Base-by-base conservation (phyloP, 495 filamentous ascomycete species). In the Cercophora samala region DNA sequence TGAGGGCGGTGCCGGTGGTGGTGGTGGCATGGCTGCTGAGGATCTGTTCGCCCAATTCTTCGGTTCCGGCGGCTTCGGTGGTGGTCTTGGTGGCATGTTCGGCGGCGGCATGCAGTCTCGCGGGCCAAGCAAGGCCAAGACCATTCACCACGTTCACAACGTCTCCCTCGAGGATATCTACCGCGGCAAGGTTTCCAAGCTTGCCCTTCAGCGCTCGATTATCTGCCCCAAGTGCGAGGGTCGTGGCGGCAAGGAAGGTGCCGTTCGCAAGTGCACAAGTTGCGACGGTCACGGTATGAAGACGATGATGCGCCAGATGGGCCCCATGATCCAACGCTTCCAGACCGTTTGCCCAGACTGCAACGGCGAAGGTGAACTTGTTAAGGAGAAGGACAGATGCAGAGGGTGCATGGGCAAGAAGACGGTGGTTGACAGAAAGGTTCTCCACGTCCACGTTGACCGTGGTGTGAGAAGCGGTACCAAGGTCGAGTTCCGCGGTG, bases 271-370 rank as follows among this genome's bases (percentile, higher is more conserved):
- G 69, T 99, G 95, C 82, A 74, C 87, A 29, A 90, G 90, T 68
- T 99, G 95, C 78, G 92, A 96, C 67, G 95, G 95, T 72, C 85
- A 88, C 68, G 96, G 95, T 80, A 96, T 97, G 91, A 98, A 98
- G 89, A 97, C 91, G 22, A 98, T 99, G 94, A 97, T 98, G 95
- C 91, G 95, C 73, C 96, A 98, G 84, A 98, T 98, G 93, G 95
- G 96, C 62, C 95, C 95, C 62, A 99, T 99, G 95, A 98, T 98
- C 75, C 96, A 98, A 81, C 91, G 95, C 61, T 98, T 98, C 87
- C 96, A 98, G 86, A 98, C 96, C 21, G 93, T 97, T 68, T 99
- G 95, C 87, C 91, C 93, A 32, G 95, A 99, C 79, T 99, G 95
- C 76, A 92, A 93, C 66, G 95, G 95, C 67, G 96, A 98, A 78